Evolutionary conservation across 805 yeast species (phyloP).

Genomic region (Saccharomycopsis vini): DNA sequence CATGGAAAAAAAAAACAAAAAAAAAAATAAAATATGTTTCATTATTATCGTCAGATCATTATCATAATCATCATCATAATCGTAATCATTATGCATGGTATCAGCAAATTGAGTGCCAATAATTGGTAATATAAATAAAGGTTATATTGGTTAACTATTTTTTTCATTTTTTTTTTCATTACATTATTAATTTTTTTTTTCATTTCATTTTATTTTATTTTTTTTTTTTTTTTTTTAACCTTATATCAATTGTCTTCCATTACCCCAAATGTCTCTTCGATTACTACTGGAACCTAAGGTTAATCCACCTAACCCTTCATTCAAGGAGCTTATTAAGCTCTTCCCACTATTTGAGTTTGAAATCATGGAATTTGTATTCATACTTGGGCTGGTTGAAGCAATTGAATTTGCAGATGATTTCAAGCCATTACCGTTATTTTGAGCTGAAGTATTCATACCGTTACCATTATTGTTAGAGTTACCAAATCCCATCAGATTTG

Average conservation of each 20-base stretch:
- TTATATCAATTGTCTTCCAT: neutral
- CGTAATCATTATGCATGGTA: constrained; percentile 1
- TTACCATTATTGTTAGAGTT: neutral
- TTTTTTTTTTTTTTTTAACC: neutral
- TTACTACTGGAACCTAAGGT: constrained; percentile 8
- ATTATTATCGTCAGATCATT: constrained; percentile 6
- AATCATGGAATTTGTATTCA: neutral
- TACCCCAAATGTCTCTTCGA: constrained; percentile 13
- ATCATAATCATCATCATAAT: constrained; percentile 7
- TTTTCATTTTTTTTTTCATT: too few species aligned
- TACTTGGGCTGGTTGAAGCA: constrained; percentile 10
- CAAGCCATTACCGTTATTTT: constrained; percentile 1
- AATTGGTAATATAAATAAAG: too few species aligned
- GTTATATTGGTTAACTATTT: too few species aligned
- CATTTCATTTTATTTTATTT: neutral
- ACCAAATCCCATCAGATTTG: neutral
- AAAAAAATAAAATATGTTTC: too few species aligned
- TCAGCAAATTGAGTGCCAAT: too few species aligned
- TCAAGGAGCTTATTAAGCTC: constrained; percentile 12
- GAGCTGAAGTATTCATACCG: constrained; percentile 1
- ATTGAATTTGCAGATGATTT: constrained; percentile 3
- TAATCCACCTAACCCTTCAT: constrained; percentile 14
- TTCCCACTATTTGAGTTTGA: constrained; percentile 5
- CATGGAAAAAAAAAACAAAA: too few species aligned
- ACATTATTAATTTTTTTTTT: neutral